Percentiles rank a stretch among this genome's conserved stretches.
phyloP scores from a whole-genome alignment of 108 stramenopile genomes.

The Cyclotella kingstonii region DNA sequence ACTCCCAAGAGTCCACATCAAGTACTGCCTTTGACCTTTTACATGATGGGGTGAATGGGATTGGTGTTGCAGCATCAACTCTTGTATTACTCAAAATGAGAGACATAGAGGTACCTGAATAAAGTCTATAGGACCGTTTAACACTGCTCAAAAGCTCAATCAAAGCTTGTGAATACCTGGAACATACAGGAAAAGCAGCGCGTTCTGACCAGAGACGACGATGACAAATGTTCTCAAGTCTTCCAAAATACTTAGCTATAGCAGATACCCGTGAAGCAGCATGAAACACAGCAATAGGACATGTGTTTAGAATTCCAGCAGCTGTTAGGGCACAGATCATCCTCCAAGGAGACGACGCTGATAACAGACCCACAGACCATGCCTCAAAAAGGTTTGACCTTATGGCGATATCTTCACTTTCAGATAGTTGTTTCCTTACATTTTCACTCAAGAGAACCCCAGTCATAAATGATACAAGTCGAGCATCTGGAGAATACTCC shows the following conservation, averaged over 20 bases:
- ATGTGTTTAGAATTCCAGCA: constrained; percentile 66
- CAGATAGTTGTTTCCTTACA: constrained; percentile 39
- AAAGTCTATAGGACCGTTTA: constrained; percentile 22
- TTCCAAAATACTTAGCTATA: constrained; percentile 51
- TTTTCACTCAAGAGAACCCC: constrained; percentile 60
- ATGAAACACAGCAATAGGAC: constrained; percentile 43
- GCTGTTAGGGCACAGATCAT: constrained; percentile 78
- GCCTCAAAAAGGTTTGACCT: constrained; percentile 62
- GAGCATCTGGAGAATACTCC: constrained; percentile 61
- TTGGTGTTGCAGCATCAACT: constrained; percentile 72
- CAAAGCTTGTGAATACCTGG: constrained; percentile 78
- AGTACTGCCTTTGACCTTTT: too few species aligned
- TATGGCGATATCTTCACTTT: constrained; percentile 38
- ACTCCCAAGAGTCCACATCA: constrained; percentile 69
- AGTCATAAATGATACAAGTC: constrained; percentile 67
- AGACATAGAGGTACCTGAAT: not conserved
- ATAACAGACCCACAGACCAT: constrained; percentile 80
- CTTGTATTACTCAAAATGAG: constrained; percentile 24
- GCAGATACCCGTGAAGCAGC: constrained; percentile 45
- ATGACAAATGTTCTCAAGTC: constrained; percentile 58
- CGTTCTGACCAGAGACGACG: constrained; percentile 83
- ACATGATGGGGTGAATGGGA: constrained; percentile 20
- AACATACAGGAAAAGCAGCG: constrained; percentile 79
- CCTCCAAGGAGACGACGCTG: constrained; percentile 78
- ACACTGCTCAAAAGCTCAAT: constrained; percentile 74